Evolutionary conservation across 208 protist species (phyloP).

Genomic region (Phytomonas serpens): DNA sequence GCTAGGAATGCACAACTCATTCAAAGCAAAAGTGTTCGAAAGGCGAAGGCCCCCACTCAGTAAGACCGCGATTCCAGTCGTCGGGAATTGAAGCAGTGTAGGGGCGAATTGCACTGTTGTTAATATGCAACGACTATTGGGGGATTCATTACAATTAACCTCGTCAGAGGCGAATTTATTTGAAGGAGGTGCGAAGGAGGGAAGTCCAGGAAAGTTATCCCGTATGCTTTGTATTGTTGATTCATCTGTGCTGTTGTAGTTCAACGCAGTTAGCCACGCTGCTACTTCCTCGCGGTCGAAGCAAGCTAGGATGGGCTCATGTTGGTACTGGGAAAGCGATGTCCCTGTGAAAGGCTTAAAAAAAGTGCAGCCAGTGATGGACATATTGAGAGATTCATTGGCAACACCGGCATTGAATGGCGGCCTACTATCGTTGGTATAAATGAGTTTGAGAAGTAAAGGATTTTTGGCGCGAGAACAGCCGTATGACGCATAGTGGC

Average conservation of each 20-base stretch:
- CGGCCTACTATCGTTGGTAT: slow-evolving; percentile 48
- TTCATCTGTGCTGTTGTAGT: slow-evolving; percentile 17
- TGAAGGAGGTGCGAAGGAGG: background rate
- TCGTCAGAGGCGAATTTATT: background rate
- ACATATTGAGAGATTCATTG: slow-evolving; percentile 32
- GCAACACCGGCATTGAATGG: slow-evolving; percentile 27
- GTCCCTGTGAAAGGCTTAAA: background rate
- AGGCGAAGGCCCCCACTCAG: background rate
- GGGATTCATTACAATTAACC: background rate
- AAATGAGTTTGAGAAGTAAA: slow-evolving; percentile 13
- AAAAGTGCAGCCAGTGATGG: slow-evolving; percentile 21
- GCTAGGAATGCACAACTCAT: background rate
- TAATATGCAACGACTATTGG: background rate
- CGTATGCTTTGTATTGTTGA: background rate
- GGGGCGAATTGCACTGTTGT: background rate
- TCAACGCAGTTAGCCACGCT: slow-evolving; percentile 38
- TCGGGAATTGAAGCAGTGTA: background rate
- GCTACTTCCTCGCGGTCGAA: slow-evolving; percentile 21
- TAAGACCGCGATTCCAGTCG: background rate
- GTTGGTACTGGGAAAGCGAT: background rate
- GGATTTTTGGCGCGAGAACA: background rate
- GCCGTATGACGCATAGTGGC: background rate
- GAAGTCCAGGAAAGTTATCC: background rate
- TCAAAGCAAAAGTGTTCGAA: background rate
- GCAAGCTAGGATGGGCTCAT: slow-evolving; percentile 4